These are phyloP conservation scores for Biscogniauxia mediterranea DNA, from an alignment of 2,329 filamentous ascomycete species.

Conservation along the genomic window DNA sequence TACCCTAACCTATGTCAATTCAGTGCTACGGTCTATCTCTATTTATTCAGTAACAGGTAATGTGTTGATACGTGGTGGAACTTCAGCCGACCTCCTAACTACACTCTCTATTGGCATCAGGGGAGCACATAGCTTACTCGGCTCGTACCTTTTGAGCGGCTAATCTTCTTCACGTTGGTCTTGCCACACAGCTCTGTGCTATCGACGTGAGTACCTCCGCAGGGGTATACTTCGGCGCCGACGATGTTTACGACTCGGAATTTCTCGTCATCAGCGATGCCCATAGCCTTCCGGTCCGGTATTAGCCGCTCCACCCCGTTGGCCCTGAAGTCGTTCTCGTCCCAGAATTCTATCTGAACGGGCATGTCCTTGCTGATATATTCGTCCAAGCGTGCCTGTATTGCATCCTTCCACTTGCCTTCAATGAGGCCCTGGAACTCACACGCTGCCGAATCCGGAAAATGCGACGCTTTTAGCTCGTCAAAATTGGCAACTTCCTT, in stretches of 20 bases:
- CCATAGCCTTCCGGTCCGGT: slow-evolving; percentile 43
- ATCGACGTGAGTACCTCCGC: slow-evolving; percentile 71
- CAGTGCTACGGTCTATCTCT: too few relatives aligned
- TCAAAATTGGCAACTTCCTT: slow-evolving; percentile 52
- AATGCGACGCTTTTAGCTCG: slow-evolving; percentile 71
- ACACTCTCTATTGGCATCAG: slow-evolving; percentile 6
- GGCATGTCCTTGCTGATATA: slow-evolving; percentile 55
- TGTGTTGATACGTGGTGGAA: neutral
- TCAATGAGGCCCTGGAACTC: slow-evolving; percentile 69
- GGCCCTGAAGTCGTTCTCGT: slow-evolving; percentile 57
- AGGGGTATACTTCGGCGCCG: slow-evolving; percentile 68
- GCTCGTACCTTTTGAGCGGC: slow-evolving; percentile 60
- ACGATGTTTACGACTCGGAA: slow-evolving; percentile 68
- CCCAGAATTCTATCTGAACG: slow-evolving; percentile 66
- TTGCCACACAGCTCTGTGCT: slow-evolving; percentile 57
- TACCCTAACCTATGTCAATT: too few relatives aligned
- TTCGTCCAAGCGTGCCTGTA: slow-evolving; percentile 61
- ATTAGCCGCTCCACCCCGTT: slow-evolving; percentile 55
- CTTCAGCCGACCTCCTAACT: neutral
- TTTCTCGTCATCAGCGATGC: slow-evolving; percentile 46
- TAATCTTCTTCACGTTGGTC: slow-evolving; percentile 66
- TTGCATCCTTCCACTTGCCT: slow-evolving; percentile 57
- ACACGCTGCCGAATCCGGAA: slow-evolving; percentile 63
- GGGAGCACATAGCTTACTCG: slow-evolving; percentile 50
- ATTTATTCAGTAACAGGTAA: neutral